These are phyloP conservation scores for Nannochloris sp. DNA, from an alignment of 139 green algal genomes.

Conservation along the genomic window DNA sequence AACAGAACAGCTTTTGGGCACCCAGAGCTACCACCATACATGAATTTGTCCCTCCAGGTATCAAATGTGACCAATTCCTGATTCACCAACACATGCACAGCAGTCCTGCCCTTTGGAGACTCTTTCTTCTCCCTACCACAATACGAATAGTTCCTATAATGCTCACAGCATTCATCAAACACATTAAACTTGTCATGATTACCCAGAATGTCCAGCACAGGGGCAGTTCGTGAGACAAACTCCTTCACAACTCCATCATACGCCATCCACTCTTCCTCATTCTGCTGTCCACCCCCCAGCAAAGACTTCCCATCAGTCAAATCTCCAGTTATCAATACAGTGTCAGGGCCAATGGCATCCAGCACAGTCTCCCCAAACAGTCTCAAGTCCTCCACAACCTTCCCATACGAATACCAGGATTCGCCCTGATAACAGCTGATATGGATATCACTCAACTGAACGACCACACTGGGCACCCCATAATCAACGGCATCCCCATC, in stretches of 20 bases:
- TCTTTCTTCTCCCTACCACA: no score
- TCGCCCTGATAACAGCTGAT: not conserved
- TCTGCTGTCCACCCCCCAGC: constrained; percentile 26
- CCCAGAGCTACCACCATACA: not conserved
- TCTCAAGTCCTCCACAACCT: constrained; percentile 37
- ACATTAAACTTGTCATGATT: constrained; percentile 71
- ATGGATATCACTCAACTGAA: constrained; percentile 5
- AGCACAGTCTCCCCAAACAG: constrained; percentile 27
- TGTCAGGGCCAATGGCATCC: constrained; percentile 9
- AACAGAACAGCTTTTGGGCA: constrained; percentile 42
- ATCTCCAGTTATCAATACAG: constrained; percentile 45
- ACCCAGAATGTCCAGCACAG: constrained; percentile 49
- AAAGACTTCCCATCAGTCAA: constrained; percentile 47
- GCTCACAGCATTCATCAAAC: constrained; percentile 1
- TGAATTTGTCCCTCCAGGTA: no score
- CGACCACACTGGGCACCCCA: constrained; percentile 1
- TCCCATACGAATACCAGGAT: constrained; percentile 28
- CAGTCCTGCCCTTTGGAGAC: no score
- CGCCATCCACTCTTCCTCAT: constrained; percentile 38
- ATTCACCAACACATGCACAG: no score
- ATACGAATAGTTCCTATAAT: no score
- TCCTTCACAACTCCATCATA: constrained; percentile 15
- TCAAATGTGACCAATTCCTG: no score
- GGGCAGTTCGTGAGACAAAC: not conserved
- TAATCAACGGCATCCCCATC: no score